Evolutionary conservation across 257 asterid genomes (phyloP).

Genomic region (Solanum bukasovii): DNA sequence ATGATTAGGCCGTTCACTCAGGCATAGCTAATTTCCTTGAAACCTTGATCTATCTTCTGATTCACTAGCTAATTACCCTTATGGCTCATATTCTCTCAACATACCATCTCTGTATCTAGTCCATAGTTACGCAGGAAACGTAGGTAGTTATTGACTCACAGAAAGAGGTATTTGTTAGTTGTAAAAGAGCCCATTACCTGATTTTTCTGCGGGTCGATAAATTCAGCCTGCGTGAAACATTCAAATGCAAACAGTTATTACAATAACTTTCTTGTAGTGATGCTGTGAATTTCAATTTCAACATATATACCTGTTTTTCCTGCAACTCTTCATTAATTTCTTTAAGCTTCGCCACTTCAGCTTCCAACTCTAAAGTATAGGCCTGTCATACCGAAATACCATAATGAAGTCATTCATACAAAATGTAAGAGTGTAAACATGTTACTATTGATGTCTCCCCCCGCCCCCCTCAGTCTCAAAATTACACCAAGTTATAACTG

Average conservation of each 20-base stretch:
- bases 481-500: not conserved
- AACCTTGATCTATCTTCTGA: not conserved
- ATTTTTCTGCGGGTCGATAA: slow-evolving; percentile 57
- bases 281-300: not conserved
- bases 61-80: not conserved
- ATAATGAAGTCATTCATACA: not conserved
- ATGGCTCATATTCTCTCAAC: not conserved
- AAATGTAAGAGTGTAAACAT: not conserved
- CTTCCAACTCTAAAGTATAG: slow-evolving; percentile 83
- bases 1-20: not conserved
- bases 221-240: slow-evolving; percentile 46
- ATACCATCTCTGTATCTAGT: not conserved
- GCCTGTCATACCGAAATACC: slow-evolving; percentile 36
- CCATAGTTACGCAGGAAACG: not conserved
- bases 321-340: slow-evolving; percentile 63
- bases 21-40: not conserved
- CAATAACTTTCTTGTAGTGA: not conserved
- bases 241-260: not conserved
- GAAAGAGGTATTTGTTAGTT: not conserved
- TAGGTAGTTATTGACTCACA: not conserved
- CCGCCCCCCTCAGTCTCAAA: not conserved
- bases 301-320: slow-evolving; percentile 50
- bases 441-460: not conserved
- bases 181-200: slow-evolving; percentile 37
- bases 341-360: slow-evolving; percentile 73